Conservation (phyloP, 2,329 filamentous ascomycete species). For the Colletotrichum karsti region DNA sequence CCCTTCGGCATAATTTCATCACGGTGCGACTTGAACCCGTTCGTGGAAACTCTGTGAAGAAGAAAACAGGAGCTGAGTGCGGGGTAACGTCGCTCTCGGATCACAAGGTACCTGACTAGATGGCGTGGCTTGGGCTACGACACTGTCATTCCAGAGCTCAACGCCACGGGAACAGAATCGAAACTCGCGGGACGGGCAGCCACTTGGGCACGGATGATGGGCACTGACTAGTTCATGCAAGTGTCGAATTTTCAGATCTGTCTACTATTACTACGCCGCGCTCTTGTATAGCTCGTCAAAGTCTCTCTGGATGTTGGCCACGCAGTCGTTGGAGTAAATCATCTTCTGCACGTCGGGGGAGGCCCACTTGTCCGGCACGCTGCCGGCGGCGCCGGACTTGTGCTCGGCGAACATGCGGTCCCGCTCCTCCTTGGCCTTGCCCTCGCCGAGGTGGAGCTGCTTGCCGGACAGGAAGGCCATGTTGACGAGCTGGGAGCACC, state of each 20-base stretch:
- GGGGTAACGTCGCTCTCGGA: neutral
- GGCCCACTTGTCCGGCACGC: slow-evolving; percentile 74
- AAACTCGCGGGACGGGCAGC: slow-evolving; percentile 22
- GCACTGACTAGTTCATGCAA: neutral
- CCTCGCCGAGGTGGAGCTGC: slow-evolving; percentile 66
- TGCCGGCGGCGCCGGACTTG: slow-evolving; percentile 57
- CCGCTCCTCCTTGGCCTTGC: slow-evolving; percentile 65
- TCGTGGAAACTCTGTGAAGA: neutral
- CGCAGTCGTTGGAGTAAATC: slow-evolving; percentile 72
- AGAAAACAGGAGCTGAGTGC: neutral
- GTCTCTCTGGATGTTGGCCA: slow-evolving; percentile 59
- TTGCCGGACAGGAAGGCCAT: slow-evolving; percentile 61
- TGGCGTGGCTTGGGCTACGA: neutral
- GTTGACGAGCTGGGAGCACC: slow-evolving; percentile 61
- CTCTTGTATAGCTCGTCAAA: slow-evolving; percentile 57
- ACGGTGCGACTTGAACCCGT: neutral
- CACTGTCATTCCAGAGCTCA: neutral
- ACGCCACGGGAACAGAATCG: slow-evolving; percentile 1
- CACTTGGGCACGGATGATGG: slow-evolving; percentile 7
- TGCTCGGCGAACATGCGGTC: slow-evolving; percentile 64
- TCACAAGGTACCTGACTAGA: neutral
- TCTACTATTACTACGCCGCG: slow-evolving; percentile 29
- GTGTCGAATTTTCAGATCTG: neutral
- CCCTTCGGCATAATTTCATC: slow-evolving; percentile 22
- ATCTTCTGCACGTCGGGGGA: slow-evolving; percentile 74